Evolutionary conservation across 2,329 filamentous ascomycete genomes (phyloP).

Genomic region (Ophiostoma populinum): DNA sequence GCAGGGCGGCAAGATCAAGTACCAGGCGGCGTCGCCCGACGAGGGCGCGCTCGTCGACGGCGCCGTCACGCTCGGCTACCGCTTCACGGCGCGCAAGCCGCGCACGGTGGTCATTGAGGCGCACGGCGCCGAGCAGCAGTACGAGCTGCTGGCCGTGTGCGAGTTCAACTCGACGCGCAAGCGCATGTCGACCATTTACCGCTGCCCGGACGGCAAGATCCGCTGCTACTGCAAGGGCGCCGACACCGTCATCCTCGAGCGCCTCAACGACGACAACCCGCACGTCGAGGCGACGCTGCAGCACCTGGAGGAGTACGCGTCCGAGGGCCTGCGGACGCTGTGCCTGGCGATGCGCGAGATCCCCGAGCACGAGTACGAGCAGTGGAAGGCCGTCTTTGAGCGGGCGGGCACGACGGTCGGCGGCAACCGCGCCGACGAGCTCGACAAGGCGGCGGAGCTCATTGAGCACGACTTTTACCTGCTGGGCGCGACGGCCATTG

Average conservation of each 20-base stretch:
- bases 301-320: constrained; percentile 96
- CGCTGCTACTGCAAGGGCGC: constrained; percentile 91
- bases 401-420: constrained; percentile 77
- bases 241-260: constrained; percentile 92
- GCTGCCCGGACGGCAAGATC: constrained; percentile 90
- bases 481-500: constrained; percentile 89
- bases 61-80: constrained; percentile 70
- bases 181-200: constrained; percentile 93
- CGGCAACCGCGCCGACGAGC: constrained; percentile 80
- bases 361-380: constrained; percentile 70
- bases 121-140: constrained; percentile 56
- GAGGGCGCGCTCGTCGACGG: constrained; percentile 95
- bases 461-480: constrained; percentile 87
- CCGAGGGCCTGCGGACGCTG: constrained; percentile 83
- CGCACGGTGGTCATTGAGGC: constrained; percentile 71
- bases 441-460: constrained; percentile 92
- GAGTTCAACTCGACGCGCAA: constrained; percentile 98
- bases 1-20: constrained; percentile 71
- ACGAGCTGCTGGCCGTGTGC: constrained; percentile 87
- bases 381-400: constrained; percentile 79
- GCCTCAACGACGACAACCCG: constrained; percentile 66
- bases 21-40: constrained; percentile 93
- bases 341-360: constrained; percentile 91
- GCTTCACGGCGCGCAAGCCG: constrained; percentile 80
- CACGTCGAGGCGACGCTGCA: constrained; percentile 79